These are phyloP conservation scores for Cladosporium oxysporum DNA, from an alignment of 2,329 filamentous ascomycete genomes.

Conservation along the genomic window DNA sequence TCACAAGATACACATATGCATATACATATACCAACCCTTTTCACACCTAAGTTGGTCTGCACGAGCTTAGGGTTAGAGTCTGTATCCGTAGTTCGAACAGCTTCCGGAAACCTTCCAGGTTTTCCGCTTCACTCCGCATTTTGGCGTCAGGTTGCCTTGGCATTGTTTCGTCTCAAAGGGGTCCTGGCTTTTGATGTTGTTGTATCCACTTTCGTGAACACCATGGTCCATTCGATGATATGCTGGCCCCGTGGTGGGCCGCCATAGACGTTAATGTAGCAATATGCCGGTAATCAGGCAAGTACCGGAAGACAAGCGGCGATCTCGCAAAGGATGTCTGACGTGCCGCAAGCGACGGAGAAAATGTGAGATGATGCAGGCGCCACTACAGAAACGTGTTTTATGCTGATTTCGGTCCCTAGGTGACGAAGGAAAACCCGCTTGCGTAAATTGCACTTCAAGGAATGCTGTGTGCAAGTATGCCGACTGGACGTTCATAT, in stretches of 20 bases:
- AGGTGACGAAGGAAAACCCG: constrained; percentile 1
- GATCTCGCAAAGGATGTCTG: constrained; percentile 1
- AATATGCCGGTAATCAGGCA: not conserved
- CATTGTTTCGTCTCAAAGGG: not conserved
- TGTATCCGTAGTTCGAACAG: not conserved
- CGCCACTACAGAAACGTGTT: not conserved
- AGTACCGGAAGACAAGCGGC: not conserved
- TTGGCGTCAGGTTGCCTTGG: not conserved
- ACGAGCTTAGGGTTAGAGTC: not conserved
- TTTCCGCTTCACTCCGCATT: not conserved
- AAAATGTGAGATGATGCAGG: constrained; percentile 4
- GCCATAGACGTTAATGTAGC: not conserved
- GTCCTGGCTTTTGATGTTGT: not conserved
- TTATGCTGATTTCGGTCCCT: not conserved
- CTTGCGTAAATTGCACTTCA: not conserved
- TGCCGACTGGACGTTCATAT: constrained; percentile 3
- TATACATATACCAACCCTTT: too few species aligned
- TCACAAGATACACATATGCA: too few species aligned
- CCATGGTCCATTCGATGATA: not conserved
- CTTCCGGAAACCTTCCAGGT: not conserved
- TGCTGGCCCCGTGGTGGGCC: not conserved
- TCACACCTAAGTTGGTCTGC: not conserved
- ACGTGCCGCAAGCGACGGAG: constrained; percentile 2
- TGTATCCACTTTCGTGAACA: not conserved
- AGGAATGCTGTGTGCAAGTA: not conserved